phyloP scores from a whole-genome alignment of 805 yeast species.

The Wickerhamiella lipophila region DNA sequence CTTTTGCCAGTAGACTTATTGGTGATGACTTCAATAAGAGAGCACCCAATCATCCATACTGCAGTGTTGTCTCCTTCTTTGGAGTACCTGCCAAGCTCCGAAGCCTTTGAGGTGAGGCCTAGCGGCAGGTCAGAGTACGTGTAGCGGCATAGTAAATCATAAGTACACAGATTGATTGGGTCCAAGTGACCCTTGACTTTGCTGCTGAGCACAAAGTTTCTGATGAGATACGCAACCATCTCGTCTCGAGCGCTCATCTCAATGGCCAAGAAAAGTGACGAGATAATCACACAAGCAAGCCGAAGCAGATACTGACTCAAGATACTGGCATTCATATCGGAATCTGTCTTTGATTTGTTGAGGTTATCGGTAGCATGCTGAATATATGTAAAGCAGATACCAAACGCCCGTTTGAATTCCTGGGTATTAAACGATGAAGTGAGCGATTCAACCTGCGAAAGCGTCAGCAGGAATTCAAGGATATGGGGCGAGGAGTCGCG shows the following conservation, averaged over 20 bases:
- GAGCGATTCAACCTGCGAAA: constrained; percentile 52
- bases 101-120: constrained; percentile 29
- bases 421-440: constrained; percentile 62
- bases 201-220: constrained; percentile 39
- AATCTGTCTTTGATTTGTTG: constrained; percentile 11
- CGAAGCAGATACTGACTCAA: constrained; percentile 49
- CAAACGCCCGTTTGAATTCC: constrained; percentile 69
- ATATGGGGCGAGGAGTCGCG: constrained; percentile 59
- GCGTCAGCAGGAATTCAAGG: constrained; percentile 56
- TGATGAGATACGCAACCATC: constrained; percentile 49
- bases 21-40: constrained; percentile 46
- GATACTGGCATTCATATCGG: constrained; percentile 18
- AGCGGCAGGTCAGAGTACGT: constrained; percentile 52
- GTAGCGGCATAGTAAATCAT: constrained; percentile 58
- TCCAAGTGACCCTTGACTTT: constrained; percentile 27
- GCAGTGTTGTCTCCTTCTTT: constrained; percentile 9
- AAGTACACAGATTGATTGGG: constrained; percentile 46
- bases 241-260: constrained; percentile 44
- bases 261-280: constrained; percentile 60
- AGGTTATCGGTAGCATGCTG: constrained; percentile 48
- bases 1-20: constrained; percentile 41
- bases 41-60: constrained; percentile 51
- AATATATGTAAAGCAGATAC: constrained; percentile 67
- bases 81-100: constrained; percentile 22
- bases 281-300: constrained; percentile 54